Base-by-base conservation (phyloP, 169 alveolate genomes). In the Cryptosporidium sp. region DNA sequence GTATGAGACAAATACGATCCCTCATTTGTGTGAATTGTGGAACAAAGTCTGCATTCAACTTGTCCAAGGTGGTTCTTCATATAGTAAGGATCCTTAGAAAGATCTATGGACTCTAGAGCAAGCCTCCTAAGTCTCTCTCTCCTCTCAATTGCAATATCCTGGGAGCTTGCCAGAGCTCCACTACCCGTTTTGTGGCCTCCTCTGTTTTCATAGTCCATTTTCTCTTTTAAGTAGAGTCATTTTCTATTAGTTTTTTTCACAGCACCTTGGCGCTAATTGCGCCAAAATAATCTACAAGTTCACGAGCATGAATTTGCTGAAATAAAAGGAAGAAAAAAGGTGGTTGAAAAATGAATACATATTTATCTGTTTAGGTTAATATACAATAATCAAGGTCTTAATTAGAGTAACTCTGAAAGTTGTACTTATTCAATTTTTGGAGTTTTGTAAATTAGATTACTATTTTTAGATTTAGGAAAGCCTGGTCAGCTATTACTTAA, bases 1-100 rank as follows among this genome's bases (percentile, higher is more conserved):
- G 99, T 98, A 87, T 98, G 99, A 5, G 99, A 97, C 65, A 98
- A 92, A 93, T 98, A 99, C 16, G 98, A 94, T 18, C 98, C 98
- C 92, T 99, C 99, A 91, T 98, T 97, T 42, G 98, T 97, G 93
- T 98, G 99, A 44, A 97, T 93, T 18, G 99, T 99, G 52, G 98
- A 95, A 92, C 99, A 98, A 56, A 99, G 95, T 70, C 98, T 96
- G 86, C 98, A 95, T 61, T 94, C 97, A 33, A 94, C 70, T 67
- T 97, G 96, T 75, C 98, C 96, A 60, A 96, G 89, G 91, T 96
- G 97, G 71, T 96, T 96, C 84, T 92, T 95, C 93, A 94, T 85
- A 45, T 95, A 93, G 80, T 95, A 96, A 31, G 98, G 97, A 84
- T 95, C 98, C 84, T 95, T 95, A 48, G 95, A 91, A 44, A 96